A percentile compares a stretch with the other conserved stretches of the same genome.
phyloP scores from a whole-genome alignment of 495 filamentous ascomycete genomes.

The Hypoxylon crocopeplum region DNA sequence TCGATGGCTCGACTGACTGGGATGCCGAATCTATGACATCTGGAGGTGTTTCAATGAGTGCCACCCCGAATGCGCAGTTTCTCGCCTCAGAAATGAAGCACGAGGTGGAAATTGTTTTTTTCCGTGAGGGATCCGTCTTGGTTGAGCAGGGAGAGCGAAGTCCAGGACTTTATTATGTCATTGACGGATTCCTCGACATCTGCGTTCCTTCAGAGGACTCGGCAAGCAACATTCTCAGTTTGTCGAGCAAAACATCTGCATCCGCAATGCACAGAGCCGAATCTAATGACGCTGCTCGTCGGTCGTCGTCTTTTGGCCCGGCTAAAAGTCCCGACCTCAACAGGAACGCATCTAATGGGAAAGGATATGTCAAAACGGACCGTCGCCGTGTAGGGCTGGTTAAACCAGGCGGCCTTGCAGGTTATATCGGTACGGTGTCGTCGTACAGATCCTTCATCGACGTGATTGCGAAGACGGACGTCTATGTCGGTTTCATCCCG shows the following conservation, averaged over 20 bases:
- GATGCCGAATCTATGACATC: slow-evolving; percentile 87
- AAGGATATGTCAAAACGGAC: slow-evolving; percentile 25
- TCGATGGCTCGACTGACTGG: slow-evolving; percentile 79
- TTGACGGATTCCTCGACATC: slow-evolving; percentile 96
- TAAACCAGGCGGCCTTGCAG: slow-evolving; percentile 93
- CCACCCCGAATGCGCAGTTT: slow-evolving; percentile 53
- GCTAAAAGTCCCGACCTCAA: slow-evolving; percentile 18
- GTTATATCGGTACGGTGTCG: slow-evolving; percentile 91
- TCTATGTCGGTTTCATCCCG: slow-evolving; percentile 96
- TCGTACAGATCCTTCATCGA: slow-evolving; percentile 96
- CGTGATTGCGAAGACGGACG: slow-evolving; percentile 96
- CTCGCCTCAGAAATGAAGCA: slow-evolving; percentile 78
- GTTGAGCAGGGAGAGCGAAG: slow-evolving; percentile 97
- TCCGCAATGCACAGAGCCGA: slow-evolving; percentile 45
- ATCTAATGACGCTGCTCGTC: slow-evolving; percentile 33
- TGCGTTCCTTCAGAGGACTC: slow-evolving; percentile 57
- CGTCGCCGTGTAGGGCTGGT: slow-evolving; percentile 82
- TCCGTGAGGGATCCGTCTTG: slow-evolving; percentile 92
- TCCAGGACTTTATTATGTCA: slow-evolving; percentile 95
- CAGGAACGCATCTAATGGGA: slow-evolving; percentile 17
- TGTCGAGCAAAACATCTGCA: slow-evolving; percentile 42
- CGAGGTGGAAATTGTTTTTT: slow-evolving; percentile 98
- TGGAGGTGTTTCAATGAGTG: slow-evolving; percentile 54
- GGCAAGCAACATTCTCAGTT: slow-evolving; percentile 44
- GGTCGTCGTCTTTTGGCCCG: slow-evolving; percentile 27